These are phyloP conservation scores for Colletotrichum coccodes DNA, from an alignment of 2,329 filamentous ascomycete genomes.

Conservation along the genomic window DNA sequence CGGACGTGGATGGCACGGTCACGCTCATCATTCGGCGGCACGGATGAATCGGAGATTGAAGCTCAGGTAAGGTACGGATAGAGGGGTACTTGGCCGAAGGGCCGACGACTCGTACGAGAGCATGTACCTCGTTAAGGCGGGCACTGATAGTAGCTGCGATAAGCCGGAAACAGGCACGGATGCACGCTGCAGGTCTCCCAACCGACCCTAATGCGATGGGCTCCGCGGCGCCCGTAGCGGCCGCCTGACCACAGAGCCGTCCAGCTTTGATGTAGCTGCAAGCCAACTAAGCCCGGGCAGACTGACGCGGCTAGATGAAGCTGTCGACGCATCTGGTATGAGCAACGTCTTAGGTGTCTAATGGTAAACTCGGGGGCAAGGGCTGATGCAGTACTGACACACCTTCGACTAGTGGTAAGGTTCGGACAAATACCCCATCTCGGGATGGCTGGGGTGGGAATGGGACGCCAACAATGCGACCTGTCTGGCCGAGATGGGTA, in stretches of 20 bases:
- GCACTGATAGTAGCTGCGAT: neutral
- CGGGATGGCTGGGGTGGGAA: neutral
- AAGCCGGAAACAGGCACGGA: conserved; percentile 6
- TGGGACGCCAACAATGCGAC: neutral
- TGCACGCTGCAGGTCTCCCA: neutral
- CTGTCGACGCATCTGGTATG: neutral
- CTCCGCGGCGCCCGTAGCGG: neutral
- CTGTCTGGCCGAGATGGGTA: neutral
- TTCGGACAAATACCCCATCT: neutral
- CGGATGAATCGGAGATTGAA: conserved; percentile 32
- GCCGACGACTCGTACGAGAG: fast-evolving
- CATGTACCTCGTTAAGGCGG: neutral
- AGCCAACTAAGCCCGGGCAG: neutral
- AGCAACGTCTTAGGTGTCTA: too few species aligned
- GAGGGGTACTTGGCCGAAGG: neutral
- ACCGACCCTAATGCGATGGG: conserved; percentile 2
- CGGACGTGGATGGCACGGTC: conserved; percentile 20
- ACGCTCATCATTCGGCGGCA: neutral
- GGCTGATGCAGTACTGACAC: too few species aligned
- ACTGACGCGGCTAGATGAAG: neutral
- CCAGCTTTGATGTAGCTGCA: neutral
- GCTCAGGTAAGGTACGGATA: neutral
- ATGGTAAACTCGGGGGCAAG: too few species aligned
- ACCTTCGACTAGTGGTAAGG: neutral
- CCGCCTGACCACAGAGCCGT: conserved; percentile 2